Evolutionary conservation across 1,139 yeast species (phyloP), one percentile per base, ranked within the genome.

Genomic region (Arxiozyma bovina): DNA sequence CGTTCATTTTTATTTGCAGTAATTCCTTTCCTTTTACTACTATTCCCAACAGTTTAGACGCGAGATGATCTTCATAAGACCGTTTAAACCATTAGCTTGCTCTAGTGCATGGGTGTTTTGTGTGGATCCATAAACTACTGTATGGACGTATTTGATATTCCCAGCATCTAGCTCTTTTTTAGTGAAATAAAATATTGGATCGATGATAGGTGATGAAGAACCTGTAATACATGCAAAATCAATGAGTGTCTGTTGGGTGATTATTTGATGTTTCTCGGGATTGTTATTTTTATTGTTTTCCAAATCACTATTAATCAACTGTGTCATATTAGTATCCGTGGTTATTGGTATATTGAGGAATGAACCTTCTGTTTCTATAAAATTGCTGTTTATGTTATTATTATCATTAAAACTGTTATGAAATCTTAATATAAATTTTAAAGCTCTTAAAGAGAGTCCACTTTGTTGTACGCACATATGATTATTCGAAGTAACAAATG

Each of bases 71-170:
- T 77, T 75, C 64, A 89, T 77, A 51, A 90, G 73, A 58, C 88
- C 93, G 64, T 89, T 89, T 60, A 85, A 79, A 55, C 97, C 96
- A 54, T 81, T 79, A 20, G 87, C 82, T 53, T 83, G 82, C 62
- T 80, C 85, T 44, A 75, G 77, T 1, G 96, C 96, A 54, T 77
- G 77, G 1, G 85, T 83, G 56, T 77, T 74, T 3, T 77, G 74
- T 9, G 75, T 68, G 42, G 68, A 69, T 17, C 81, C 83, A 56
- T 85, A 80, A 0, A 88, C 85, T 27, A 88, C 83, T 0, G 91
- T 83, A 59, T 83, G 75, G 0, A 78, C 79, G 48, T 74, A 68
- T 2, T 73, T 70, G 46, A 76, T 67, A 45, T 63, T 72, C 42
- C 70, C 71, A 20, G 64, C 64, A 30, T 67, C 68, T 22, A 70